Evolutionary conservation across 192 early-diverging fungal genomes (phyloP), one percentile per base, ranked within the genome.

Genomic region (Coemansia sp.): DNA sequence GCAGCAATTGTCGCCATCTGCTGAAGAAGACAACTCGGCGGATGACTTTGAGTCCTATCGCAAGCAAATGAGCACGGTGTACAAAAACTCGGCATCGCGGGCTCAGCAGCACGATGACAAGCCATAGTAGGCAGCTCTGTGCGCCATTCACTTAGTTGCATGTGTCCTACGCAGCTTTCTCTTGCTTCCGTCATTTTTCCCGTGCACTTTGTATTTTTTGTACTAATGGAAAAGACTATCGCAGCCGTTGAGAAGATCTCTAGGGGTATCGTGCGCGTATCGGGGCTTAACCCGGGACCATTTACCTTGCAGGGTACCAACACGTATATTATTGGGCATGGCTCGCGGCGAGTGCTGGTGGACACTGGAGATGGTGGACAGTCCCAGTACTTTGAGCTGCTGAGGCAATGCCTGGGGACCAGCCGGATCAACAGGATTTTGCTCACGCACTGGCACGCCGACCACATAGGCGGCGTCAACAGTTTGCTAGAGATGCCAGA

Each of bases 301-400:
- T 90, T 91, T 50, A 91, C 90, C 7, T 76, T 94, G 6, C 87
- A 94, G 68, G 92, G 87, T 74, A 93, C 94, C 41, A 96, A 96
- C 68, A 93, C 88, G 0, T 96, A 94, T 60, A 32, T 96, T 9
- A 72, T 96, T 35, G 94, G 94, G 21, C 78, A 75, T n/a, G 94
- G 94, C 1, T 22, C 68, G 14, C 67, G 72, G 37, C 86, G 90
- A 40, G 56, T 91, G 3, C 78, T 96, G 3, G 63, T 96, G 0
- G 93, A 93, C 56, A 86, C 88, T 3, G 92, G 91, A 33, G 88
- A 91, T 38, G 94, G 94, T 19, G 38, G 39, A 9, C 70, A 87
- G 15, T 82, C 88, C 0, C 87, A 82, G 18, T 95, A 90, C 70
- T 64, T 84, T 17, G 60, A 65, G 0, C 54, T 87, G 11, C 76